A percentile compares a stretch with the other conserved stretches of the same genome.
Evolutionary conservation across 2,329 filamentous ascomycete species (phyloP).

Genomic region (Paracorniculantispora psalliotae): DNA sequence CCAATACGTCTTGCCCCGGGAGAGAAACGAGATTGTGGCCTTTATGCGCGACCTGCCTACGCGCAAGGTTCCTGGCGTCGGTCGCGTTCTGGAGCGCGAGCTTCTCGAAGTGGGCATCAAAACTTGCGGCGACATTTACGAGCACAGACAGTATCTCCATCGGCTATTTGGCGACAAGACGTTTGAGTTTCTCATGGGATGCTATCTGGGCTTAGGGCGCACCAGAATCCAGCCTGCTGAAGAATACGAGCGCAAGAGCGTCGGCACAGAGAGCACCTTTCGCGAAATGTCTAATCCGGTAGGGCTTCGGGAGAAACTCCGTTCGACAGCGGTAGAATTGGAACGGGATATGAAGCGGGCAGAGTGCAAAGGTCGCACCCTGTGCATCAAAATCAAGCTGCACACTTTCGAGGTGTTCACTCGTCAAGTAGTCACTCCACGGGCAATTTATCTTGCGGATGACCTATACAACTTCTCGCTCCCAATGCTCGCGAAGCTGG

Average conservation of each 20-base stretch:
- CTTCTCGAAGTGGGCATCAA: conserved; percentile 81
- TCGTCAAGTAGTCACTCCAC: conserved; percentile 70
- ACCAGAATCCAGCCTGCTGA: conserved; percentile 82
- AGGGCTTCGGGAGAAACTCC: conserved; percentile 70
- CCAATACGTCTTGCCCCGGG: conserved; percentile 70
- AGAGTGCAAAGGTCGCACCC: conserved; percentile 81
- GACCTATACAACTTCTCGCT: conserved; percentile 79
- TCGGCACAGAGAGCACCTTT: conserved; percentile 92
- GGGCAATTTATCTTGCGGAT: conserved; percentile 65
- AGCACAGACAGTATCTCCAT: conserved; percentile 65
- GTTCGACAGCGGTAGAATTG: conserved; percentile 76
- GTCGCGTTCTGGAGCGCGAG: conserved; percentile 87
- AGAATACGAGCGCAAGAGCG: conserved; percentile 86
- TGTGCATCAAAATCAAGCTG: conserved; percentile 88
- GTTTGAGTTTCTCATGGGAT: conserved; percentile 78
- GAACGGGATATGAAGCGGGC: conserved; percentile 78
- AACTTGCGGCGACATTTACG: conserved; percentile 83
- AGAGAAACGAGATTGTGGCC: conserved; percentile 68
- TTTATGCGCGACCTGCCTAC: conserved; percentile 84
- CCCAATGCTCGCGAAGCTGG: conserved; percentile 77
- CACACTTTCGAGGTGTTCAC: conserved; percentile 92
- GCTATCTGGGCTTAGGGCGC: conserved; percentile 79
- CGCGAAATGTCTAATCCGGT: conserved; percentile 66
- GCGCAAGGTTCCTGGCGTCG: conserved; percentile 92
- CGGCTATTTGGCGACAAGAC: conserved; percentile 88